Evolutionary conservation across 2,329 filamentous ascomycete species (phyloP), one percentile per base, ranked within the genome.

Genomic region (Apiospora koreana): DNA sequence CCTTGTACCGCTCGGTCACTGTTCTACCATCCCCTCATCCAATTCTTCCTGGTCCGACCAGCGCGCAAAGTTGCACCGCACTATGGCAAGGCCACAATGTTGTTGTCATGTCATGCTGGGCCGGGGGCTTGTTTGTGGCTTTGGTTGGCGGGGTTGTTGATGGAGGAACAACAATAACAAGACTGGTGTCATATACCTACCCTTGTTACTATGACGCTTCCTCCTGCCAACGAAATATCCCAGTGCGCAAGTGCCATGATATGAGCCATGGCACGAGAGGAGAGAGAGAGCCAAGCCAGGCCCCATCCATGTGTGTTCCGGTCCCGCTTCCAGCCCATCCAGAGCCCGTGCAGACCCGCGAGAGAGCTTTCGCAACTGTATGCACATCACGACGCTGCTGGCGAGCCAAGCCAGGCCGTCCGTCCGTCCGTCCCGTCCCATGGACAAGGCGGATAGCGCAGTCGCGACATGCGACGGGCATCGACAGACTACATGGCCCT

Each of bases 191-290:
- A 58, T n/a, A 46, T 3, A 48, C n/a, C n/a, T 10, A 50, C 31
- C 54, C 54, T 62, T 35, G 54, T n/a, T 62, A n/a, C 31, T 62
- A 62, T 62, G 54, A 35, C 54, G 50, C 12, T 54, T 9, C 54
- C 18, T n/a, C 28, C 54, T 38, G 54, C 31, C 54, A 38, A 31
- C 54, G 9, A 62, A 62, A 38, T 62, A 28, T 62, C 28, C 28
- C 31, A 58, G 54, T 62, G 54, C 54, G 54, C 54, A 62, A 62
- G 54, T 62, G 54, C 54, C 54, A 62, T 62, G 54, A 62, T 38
- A 38, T 23, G 54, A 62, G 54, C 54, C 54, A 62, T 38, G 54
- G 54, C 18, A 62, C 54, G 54, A 62, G 31, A 54, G 48, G 35
- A 35, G 35, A 35, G 54, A 38, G 31, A 54, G 48, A 35, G 54